A percentile compares a stretch with the other conserved stretches of the same genome.
Conservation (phyloP, 2,329 filamentous ascomycete species). For the Neocatenulostroma microsporum region DNA sequence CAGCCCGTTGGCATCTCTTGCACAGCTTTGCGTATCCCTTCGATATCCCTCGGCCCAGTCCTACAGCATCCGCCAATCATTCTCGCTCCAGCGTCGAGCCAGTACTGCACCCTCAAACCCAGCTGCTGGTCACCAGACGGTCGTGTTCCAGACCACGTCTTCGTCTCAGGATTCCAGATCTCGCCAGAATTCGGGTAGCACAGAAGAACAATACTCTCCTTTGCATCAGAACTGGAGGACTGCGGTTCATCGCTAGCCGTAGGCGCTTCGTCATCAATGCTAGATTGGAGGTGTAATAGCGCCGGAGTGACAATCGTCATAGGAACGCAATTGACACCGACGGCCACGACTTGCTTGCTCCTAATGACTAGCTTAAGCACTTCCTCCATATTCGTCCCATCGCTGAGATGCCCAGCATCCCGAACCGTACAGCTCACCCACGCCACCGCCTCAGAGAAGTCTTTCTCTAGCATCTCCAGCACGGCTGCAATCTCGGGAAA, state of each 20-base stretch:
- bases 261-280: constrained; percentile 24
- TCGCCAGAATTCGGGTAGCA: constrained; percentile 44
- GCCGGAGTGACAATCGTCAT: constrained; percentile 29
- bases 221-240: not conserved
- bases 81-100: constrained; percentile 32
- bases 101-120: constrained; percentile 25
- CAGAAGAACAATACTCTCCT: constrained; percentile 7
- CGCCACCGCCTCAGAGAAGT: constrained; percentile 31
- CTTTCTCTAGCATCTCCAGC: constrained; percentile 30
- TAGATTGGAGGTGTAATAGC: constrained; percentile 24
- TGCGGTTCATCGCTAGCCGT: not conserved
- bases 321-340: constrained; percentile 42
- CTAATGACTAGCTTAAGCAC: constrained; percentile 28
- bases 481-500: constrained; percentile 34
- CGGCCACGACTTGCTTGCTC: constrained; percentile 28
- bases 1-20: too few species aligned
- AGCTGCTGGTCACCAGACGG: constrained; percentile 19
- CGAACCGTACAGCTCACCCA: constrained; percentile 38
- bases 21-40: too few species aligned
- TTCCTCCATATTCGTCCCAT: constrained; percentile 33
- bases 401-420: constrained; percentile 32
- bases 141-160: constrained; percentile 26
- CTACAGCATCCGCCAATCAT: constrained; percentile 44
- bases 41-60: constrained; percentile 38
- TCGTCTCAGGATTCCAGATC: constrained; percentile 36